These are phyloP conservation scores for Sporobolomyces pararoseus DNA, from an alignment of 768 basidiomycete genomes.

Conservation along the genomic window DNA sequence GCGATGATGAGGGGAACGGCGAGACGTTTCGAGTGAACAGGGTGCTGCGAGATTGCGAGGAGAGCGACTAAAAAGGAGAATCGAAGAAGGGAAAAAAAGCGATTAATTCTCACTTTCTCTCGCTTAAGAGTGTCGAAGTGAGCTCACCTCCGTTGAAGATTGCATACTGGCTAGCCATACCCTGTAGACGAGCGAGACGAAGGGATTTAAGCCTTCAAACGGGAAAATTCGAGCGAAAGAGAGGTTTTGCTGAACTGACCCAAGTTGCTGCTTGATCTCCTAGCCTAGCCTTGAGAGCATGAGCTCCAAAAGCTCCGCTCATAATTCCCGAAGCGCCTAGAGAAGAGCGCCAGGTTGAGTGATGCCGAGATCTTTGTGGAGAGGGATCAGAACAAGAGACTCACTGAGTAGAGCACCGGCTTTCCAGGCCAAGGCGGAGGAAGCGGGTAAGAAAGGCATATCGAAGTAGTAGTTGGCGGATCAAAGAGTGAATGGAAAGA, in stretches of 20 bases:
- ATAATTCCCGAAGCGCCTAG: constrained; percentile 35
- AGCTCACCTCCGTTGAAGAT: constrained; percentile 31
- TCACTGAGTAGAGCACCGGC: constrained; percentile 36
- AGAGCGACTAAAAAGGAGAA: constrained; percentile 29
- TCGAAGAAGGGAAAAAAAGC: not conserved
- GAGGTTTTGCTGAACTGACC: too few species aligned
- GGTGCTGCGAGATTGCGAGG: constrained; percentile 41
- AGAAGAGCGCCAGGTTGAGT: too few species aligned
- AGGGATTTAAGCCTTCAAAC: too few species aligned
- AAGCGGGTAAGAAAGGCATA: constrained; percentile 35
- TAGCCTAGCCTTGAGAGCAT: constrained; percentile 33
- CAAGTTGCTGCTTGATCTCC: constrained; percentile 40
- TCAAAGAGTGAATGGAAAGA: not conserved
- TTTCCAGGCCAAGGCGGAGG: constrained; percentile 36
- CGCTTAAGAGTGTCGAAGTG: too few species aligned
- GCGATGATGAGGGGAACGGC: constrained; percentile 35
- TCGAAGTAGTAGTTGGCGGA: too few species aligned
- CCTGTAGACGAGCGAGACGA: too few species aligned
- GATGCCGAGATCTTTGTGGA: not conserved
- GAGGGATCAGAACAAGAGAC: not conserved
- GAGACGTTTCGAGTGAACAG: constrained; percentile 24
- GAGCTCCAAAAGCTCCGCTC: constrained; percentile 36
- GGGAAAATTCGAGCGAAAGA: too few species aligned
- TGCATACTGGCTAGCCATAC: constrained; percentile 31
- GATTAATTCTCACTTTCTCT: too few species aligned